Evolutionary conservation across 2,329 filamentous ascomycete genomes (phyloP), one percentile per base, ranked within the genome.

Genomic region (Phyllosticta citribraziliensis): DNA sequence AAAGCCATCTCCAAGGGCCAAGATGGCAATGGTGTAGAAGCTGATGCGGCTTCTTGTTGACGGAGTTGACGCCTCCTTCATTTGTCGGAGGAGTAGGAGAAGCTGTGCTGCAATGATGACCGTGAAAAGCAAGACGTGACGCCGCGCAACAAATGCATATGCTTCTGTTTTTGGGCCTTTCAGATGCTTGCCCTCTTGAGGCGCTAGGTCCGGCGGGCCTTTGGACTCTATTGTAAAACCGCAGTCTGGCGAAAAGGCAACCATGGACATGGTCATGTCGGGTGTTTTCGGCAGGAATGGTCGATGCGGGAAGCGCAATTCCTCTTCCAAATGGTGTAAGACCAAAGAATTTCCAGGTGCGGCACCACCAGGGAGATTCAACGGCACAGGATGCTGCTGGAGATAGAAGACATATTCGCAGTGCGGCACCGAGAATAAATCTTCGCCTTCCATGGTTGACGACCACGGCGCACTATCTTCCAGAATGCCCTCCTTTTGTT

Each of bases 401-500:
- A 93, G 78, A 72, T 92, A 97, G 60, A 96, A 77, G 56, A 99
- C 78, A 69, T 91, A 91, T 73, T 99, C 94, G 79, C 94, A 99
- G 67, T 89, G 88, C 0, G 91, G 90, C 35, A 81, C 74, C 19
- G 84, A 82, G 63, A 82, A 80, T 11, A 81, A 76, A 63, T 88
- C 86, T 22, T 82, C 80, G 11, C 68, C 71, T 20, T 66, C 67
- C 5, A 79, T 84, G 64, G 88, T 83, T 2, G 89, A 88, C 2
- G 85, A 84, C 91, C 91, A 97, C 0, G 91, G 89, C 67, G 89
- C 86, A 64, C 73, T 73, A 2, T 71, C 61, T 1, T 72, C 70
- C 30, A 78, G 80, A 19, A 82, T 78, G 68, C 88, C 82, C 66
- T 78, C 73, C 70, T 85, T 82, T 70, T 89, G 88, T 35, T 79